Evolutionary conservation across 192 early-diverging fungal genomes (phyloP), one percentile per base, ranked within the genome.

Genomic region (Coemansia javaensis): DNA sequence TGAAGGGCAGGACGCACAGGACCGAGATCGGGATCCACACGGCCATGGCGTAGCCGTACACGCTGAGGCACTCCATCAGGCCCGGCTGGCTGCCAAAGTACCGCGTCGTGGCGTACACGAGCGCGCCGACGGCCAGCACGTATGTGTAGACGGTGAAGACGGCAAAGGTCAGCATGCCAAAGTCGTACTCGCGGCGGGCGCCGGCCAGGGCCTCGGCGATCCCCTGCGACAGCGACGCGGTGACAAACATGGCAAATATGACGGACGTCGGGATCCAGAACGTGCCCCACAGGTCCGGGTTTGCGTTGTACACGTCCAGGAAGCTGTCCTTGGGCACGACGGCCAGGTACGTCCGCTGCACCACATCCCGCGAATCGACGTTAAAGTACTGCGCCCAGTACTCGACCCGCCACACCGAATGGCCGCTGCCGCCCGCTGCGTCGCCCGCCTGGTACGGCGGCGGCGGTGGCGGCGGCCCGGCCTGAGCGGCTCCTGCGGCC

Each of bases 211-310:
- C 77, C 34, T 85, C 81, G 14, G 81, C 81, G 42, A 99, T 86
- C 13, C 87, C 88, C 17, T 83, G 82, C 25, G 95, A 90, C 20
- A 99, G 78, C 27, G 89, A 89, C 4, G 89, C 88, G 12, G 94
- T 88, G 30, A 94, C 90, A 80, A 97, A 99, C 32, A 98, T 81
- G n/a, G 81, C 53, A 46, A 99, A 94, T 20, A 99, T 86, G n/a
- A 95, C 90, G 2, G 93, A 94, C 0, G 93, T 97, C 8, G 93
- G 72, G 36, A 99, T 90, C 97, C 97, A 99, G 65, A 98, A 95
- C 0, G 97, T 95, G 15, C 96, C 97, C 77, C 93, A 99, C 32
- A 99, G 79, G 67, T 99, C 97, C 0, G 93, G 94, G 53, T 94
- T 93, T 12, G 72, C 55, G 23, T 81, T 75, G 47, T 97, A 75